Evolutionary conservation across 2,329 filamentous ascomycete species (phyloP).

Genomic region (Leptographium wingfieldii): DNA sequence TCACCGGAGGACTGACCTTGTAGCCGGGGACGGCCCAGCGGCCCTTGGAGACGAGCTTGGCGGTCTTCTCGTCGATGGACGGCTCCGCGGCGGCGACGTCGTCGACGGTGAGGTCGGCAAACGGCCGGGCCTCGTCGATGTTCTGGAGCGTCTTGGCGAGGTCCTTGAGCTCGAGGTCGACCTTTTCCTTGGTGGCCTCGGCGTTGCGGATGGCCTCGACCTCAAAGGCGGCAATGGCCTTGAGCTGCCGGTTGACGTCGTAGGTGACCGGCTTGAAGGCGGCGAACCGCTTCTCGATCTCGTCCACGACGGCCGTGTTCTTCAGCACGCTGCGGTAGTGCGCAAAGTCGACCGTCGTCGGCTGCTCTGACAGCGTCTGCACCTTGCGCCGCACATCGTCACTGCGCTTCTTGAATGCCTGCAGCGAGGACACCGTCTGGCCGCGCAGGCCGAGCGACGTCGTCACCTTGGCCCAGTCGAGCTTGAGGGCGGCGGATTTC

Average conservation of each 20-base stretch:
- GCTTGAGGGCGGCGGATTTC: conserved; percentile 97
- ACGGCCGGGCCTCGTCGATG: conserved; percentile 90
- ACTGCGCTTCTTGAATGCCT: conserved; percentile 99
- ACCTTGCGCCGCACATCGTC: conserved; percentile 96
- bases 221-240: conserved; percentile 97
- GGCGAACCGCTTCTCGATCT: conserved; percentile 93
- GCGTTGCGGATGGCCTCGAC: conserved; percentile 94
- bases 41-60: conserved; percentile 90
- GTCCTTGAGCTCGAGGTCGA: conserved; percentile 89
- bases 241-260: conserved; percentile 86
- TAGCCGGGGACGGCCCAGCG: conserved; percentile 97
- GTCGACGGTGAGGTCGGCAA: conserved; percentile 95
- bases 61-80: conserved; percentile 94
- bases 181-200: conserved; percentile 90
- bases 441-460: conserved; percentile 91
- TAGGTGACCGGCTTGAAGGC: conserved; percentile 87
- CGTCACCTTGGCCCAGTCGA: conserved; percentile 96
- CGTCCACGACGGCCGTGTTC: conserved; percentile 89
- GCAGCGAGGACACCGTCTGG: conserved; percentile 80
- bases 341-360: conserved; percentile 81
- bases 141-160: conserved; percentile 91
- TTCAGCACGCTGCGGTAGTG: conserved; percentile 87
- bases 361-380: conserved; percentile 66
- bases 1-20: conserved; percentile 57
- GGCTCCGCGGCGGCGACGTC: conserved; percentile 89